A percentile compares a stretch with the other conserved stretches of the same genome.
Conservation (phyloP, 1,139 yeast genomes). For the Candida tetrigidarum region DNA sequence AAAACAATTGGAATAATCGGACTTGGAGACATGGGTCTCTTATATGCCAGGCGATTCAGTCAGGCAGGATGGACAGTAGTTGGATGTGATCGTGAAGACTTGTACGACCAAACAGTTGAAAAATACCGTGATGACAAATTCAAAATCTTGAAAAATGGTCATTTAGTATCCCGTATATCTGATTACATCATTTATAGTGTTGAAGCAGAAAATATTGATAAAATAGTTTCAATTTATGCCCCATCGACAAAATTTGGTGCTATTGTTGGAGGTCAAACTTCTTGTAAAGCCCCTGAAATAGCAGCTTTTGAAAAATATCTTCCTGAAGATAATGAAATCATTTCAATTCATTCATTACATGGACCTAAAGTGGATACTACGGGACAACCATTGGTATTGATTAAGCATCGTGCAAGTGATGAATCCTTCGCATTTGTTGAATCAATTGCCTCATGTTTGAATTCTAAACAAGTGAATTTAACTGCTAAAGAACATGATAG, state of each 20-base stretch:
- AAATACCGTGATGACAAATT: constrained; percentile 52
- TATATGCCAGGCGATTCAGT: constrained; percentile 79
- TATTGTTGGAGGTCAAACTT: constrained; percentile 97
- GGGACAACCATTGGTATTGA: constrained; percentile 91
- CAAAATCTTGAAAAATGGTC: constrained; percentile 72
- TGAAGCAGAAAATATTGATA: constrained; percentile 80
- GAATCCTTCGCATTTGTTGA: constrained; percentile 65
- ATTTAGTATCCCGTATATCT: constrained; percentile 74
- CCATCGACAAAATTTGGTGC: constrained; percentile 88
- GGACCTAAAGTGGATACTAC: constrained; percentile 90
- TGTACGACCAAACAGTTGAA: constrained; percentile 49
- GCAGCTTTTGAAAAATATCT: constrained; percentile 76
- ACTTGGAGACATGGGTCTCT: constrained; percentile 93
- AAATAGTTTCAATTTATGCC: constrained; percentile 75
- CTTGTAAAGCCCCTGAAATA: constrained; percentile 92
- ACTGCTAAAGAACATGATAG: constrained; percentile 87
- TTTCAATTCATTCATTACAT: constrained; percentile 89
- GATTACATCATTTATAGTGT: constrained; percentile 89
- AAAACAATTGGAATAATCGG: constrained; percentile 89
- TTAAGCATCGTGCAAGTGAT: constrained; percentile 69
- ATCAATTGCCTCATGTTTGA: constrained; percentile 66
- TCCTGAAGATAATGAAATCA: constrained; percentile 80
- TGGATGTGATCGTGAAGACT: constrained; percentile 86
- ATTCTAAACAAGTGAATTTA: constrained; percentile 77
- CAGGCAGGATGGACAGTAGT: constrained; percentile 90